Evolutionary conservation across 495 filamentous ascomycete genomes (phyloP), one percentile per base, ranked within the genome.

Genomic region (Terfezia boudieri): DNA sequence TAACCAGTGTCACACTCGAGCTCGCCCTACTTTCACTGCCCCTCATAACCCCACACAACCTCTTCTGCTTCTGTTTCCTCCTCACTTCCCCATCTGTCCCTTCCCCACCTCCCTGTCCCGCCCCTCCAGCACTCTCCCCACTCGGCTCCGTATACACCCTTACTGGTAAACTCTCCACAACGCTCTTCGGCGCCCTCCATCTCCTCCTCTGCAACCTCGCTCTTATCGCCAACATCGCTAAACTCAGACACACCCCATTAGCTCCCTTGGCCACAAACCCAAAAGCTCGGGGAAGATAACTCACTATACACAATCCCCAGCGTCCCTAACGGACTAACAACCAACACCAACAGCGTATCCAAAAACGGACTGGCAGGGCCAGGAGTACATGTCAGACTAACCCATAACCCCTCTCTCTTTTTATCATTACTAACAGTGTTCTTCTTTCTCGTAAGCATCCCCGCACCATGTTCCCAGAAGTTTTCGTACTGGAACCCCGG

Each of bases 101-200:
- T 3, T 14, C 12, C 14, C 2, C 41, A 1, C 14, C 14, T 6
- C 4, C 0, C 41, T 46, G 41, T 9, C 4, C 17, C 41, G 2
- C 10, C 38, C 38, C 38, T 16, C 10, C 10, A 11, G 10, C 16
- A 1, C 10, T 10, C 10, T 2, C 12, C 17, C 14, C 14, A 14
- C 12, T 46, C 12, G 41, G 41, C 41, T 14, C 17, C 14, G 41
- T 46, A 46, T 96, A 98, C 0, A 86, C 94, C 54, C 88, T 77
- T 36, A 98, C 87, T 22, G 90, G 90, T n/a, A 98, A 76, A 50
- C 82, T 79, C 59, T 94, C 88, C 36, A 98, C 89, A 1, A 98
- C 80, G 10, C 84, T 92, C 65, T 96, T 98, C 4, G 90, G 90
- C 41, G 90, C 90, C 60, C 90, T 78, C 90, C 90, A 98, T 57